These are phyloP conservation scores for Panicum virgatum DNA, from an alignment of 202 grass and related monocot species.

Conservation along the genomic window DNA sequence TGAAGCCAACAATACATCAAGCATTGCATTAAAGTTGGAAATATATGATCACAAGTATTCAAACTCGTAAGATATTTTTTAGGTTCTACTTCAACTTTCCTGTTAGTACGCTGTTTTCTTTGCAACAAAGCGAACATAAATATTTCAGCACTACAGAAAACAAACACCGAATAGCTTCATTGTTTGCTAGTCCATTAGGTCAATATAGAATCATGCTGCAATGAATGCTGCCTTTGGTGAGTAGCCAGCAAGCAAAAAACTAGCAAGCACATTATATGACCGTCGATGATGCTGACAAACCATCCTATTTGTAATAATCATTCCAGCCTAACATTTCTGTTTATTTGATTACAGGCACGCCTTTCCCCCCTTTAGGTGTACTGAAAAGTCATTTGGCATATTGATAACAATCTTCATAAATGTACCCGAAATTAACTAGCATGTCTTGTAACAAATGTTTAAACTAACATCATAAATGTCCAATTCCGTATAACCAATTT, in stretches of 20 bases:
- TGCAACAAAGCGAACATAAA: no score
- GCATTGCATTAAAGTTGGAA: not conserved
- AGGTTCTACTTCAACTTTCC: not conserved
- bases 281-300: not conserved
- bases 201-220: not conserved
- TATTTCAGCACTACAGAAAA: constrained; percentile 16
- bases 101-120: constrained; percentile 16
- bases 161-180: not conserved
- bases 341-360: not conserved
- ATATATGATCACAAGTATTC: not conserved
- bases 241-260: not conserved
- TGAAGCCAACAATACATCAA: not conserved
- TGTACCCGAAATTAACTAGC: not conserved
- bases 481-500: not conserved
- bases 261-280: not conserved
- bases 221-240: not conserved
- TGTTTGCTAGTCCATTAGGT: not conserved
- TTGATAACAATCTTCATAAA: constrained; percentile 11
- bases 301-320: not conserved
- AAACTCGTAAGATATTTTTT: not conserved
- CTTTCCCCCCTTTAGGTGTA: not conserved
- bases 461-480: not conserved
- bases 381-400: not conserved
- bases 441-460: no score
- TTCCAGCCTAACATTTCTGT: not conserved